Conservation (phyloP, 192 early-diverging fungal genomes). For the Spizellomyces punctatus region DNA sequence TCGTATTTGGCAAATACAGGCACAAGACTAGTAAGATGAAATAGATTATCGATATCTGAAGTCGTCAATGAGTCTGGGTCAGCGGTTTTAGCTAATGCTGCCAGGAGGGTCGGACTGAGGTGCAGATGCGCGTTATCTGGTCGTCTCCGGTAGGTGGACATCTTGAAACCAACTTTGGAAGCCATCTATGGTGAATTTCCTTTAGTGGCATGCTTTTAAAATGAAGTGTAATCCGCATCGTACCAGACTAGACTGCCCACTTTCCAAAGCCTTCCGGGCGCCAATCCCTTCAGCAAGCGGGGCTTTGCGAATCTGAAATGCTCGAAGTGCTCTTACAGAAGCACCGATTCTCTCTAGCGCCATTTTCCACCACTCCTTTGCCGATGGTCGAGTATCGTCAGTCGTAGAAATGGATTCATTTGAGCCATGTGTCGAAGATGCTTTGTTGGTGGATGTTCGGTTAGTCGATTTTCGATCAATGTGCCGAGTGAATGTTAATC, state of each 20-base stretch:
- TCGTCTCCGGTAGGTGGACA: not conserved
- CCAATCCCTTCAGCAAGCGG: not conserved
- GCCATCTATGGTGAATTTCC: not conserved
- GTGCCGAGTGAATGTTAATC: too few species aligned
- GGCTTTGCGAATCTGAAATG: not conserved
- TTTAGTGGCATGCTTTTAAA: not conserved
- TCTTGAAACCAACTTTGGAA: slow-evolving; percentile 1
- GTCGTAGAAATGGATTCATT: too few species aligned
- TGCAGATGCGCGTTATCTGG: not conserved
- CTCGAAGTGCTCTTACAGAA: not conserved
- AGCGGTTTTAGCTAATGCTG: not conserved
- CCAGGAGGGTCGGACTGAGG: not conserved
- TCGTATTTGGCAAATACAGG: slow-evolving; percentile 4
- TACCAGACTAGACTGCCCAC: not conserved
- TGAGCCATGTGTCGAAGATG: too few species aligned
- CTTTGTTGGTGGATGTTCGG: too few species aligned
- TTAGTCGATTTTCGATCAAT: too few species aligned
- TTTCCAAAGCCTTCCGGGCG: not conserved
- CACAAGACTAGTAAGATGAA: not conserved
- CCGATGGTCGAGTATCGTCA: not conserved
- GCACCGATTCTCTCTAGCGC: not conserved
- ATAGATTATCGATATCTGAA: not conserved
- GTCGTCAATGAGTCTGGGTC: not conserved
- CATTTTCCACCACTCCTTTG: not conserved
- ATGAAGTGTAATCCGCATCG: too few species aligned